phyloP scores from a whole-genome alignment of 2,329 filamentous ascomycete species.

The Eurotiales sp. region DNA sequence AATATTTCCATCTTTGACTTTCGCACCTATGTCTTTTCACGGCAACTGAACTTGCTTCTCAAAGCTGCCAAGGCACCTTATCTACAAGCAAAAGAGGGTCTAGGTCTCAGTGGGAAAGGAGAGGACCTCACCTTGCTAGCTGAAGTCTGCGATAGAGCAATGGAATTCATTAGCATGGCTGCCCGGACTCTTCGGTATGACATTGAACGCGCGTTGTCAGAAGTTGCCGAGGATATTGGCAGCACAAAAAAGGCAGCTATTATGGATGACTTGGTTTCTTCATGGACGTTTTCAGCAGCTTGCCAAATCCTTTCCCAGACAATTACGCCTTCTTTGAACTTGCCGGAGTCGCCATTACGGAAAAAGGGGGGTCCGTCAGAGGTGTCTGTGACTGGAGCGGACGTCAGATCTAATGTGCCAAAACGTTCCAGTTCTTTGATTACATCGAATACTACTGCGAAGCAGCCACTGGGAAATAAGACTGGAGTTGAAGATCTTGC shows the following conservation, averaged over 20 bases:
- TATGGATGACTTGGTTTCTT: slow-evolving; percentile 46
- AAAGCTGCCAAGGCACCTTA: slow-evolving; percentile 67
- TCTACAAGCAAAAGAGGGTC: slow-evolving; percentile 28
- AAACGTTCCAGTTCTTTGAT: slow-evolving; percentile 39
- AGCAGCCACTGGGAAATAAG: slow-evolving; percentile 26
- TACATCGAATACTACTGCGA: slow-evolving; percentile 27
- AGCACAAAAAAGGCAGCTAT: slow-evolving; percentile 29
- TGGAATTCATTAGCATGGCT: slow-evolving; percentile 78
- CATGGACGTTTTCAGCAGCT: slow-evolving; percentile 44
- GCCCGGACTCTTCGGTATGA: slow-evolving; percentile 78
- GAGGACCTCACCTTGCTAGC: slow-evolving; percentile 79
- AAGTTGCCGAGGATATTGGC: slow-evolving; percentile 35
- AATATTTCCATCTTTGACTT: slow-evolving; percentile 97
- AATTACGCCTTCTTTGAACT: slow-evolving; percentile 30
- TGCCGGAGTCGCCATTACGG: slow-evolving; percentile 36
- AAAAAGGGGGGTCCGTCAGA: slow-evolving; percentile 24
- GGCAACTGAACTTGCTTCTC: slow-evolving; percentile 78
- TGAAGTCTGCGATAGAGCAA: slow-evolving; percentile 76
- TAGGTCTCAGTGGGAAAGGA: slow-evolving; percentile 44
- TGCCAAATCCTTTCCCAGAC: slow-evolving; percentile 44
- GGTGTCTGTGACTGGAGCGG: slow-evolving; percentile 19
- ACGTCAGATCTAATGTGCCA: slow-evolving; percentile 29
- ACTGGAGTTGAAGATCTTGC: slow-evolving; percentile 76
- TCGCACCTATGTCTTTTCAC: slow-evolving; percentile 84
- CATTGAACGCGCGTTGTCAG: slow-evolving; percentile 59